Conservation (phyloP, 371 early-diverging fungal genomes). For the Haplosporangium sp. region DNA sequence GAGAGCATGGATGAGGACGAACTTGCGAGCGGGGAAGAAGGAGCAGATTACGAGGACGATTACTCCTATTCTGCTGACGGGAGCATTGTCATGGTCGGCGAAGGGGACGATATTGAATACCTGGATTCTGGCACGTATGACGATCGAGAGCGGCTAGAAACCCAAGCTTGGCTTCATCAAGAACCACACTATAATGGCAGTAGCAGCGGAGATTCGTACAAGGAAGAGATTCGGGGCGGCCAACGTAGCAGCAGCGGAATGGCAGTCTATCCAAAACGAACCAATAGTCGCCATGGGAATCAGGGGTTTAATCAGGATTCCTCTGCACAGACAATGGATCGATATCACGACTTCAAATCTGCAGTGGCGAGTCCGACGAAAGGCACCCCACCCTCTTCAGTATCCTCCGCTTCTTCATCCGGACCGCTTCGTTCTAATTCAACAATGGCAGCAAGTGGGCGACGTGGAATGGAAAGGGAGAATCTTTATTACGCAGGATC, state of each 20-base stretch:
- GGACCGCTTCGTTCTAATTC: slow-evolving; percentile 5
- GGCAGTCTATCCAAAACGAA: background rate
- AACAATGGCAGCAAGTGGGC: background rate
- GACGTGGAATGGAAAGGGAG: slow-evolving; percentile 1
- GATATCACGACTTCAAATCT: slow-evolving; percentile 14
- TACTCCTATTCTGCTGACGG: slow-evolving; percentile 38
- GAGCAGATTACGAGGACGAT: slow-evolving; percentile 47
- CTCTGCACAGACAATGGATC: background rate
- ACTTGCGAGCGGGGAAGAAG: slow-evolving; percentile 51
- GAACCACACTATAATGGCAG: slow-evolving; percentile 11
- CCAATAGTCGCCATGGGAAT: slow-evolving; percentile 4
- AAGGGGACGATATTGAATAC: slow-evolving; percentile 48
- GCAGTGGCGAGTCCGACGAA: slow-evolving; percentile 22
- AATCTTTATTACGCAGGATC: too few relatives aligned
- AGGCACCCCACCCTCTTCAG: slow-evolving; percentile 18
- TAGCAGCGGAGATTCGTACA: slow-evolving; percentile 22
- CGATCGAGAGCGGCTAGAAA: slow-evolving; percentile 21
- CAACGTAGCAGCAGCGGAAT: background rate
- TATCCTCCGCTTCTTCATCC: slow-evolving; percentile 18
- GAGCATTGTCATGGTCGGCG: slow-evolving; percentile 45
- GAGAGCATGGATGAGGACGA: slow-evolving; percentile 49
- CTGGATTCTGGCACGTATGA: slow-evolving; percentile 18
- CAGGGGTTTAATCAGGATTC: slow-evolving; percentile 13
- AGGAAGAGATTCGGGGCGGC: slow-evolving; percentile 6
- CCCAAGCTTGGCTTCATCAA: slow-evolving; percentile 33